Evolutionary conservation across 2,329 filamentous ascomycete genomes (phyloP), one percentile per base, ranked within the genome.

Genomic region (Diaporthe sp.): DNA sequence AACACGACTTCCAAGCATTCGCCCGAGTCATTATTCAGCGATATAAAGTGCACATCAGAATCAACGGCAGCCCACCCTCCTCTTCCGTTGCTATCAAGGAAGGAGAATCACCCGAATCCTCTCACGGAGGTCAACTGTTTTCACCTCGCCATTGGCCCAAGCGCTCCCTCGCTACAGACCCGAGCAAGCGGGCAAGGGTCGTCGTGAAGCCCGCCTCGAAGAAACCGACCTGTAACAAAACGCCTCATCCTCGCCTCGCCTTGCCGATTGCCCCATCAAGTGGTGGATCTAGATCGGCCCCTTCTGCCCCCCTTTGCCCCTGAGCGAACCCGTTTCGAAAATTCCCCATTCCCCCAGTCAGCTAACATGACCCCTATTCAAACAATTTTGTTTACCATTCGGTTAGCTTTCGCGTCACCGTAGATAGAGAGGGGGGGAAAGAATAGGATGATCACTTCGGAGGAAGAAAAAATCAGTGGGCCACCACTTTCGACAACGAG

Each of bases 281-380:
- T 20, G 65, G 65, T 70, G 65, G 65, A 70, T 70, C 65, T 70
- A 13, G 65, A 70, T 70, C 65, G 47, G 20, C 63, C 44, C 65
- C 47, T 4, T 31, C 34, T 4, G 4, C 47, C 47, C 57, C 65
- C 34, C 65, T 70, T 70, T 70, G 65, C 65, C 65, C 65, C 65
- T 70, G 65, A 70, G 65, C 65, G 65, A 55, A 55, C 65, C 65
- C n/a, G 65, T 70, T 70, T 70, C 49, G 65, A 39, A 70, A 42
- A 53, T 70, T 51, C 63, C 63, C n/a, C 47, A 15, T 25, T 25
- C 31, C 31, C 31, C 65, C 34, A 55, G 65, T 55, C 34, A 55
- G 49, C n/a, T 13, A 55, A 55, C 47, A 25, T 31, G 49, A 70
- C 65, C 65, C 65, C 65, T 70, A 42, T 70, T 39, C 65, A 70